Evolutionary conservation across 306 rosid genomes (phyloP).

Genomic region (Lablab purpureus): DNA sequence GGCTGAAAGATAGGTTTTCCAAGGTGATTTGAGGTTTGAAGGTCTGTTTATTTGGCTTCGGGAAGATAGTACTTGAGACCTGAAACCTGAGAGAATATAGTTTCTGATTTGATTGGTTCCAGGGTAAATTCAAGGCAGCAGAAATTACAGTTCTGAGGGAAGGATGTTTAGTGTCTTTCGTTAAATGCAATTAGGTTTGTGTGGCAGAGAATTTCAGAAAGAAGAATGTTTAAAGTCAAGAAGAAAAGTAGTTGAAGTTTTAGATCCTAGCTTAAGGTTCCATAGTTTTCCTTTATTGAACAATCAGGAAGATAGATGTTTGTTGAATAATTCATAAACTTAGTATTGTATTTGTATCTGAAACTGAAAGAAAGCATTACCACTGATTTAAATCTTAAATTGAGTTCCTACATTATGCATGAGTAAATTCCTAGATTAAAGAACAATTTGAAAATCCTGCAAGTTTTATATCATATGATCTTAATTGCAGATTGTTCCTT

Average conservation of each 20-base stretch:
- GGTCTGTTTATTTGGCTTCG: too few species aligned
- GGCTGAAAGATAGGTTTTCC: constrained; percentile 30
- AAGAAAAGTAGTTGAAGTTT: not conserved
- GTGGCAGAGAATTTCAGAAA: not conserved
- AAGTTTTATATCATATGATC: too few species aligned
- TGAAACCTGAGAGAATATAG: not conserved
- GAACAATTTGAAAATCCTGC: too few species aligned
- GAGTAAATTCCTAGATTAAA: too few species aligned
- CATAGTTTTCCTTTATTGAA: not conserved
- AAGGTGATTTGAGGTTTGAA: not conserved
- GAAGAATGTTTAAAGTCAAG: not conserved
- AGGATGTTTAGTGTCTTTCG: not conserved
- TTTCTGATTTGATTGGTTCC: too few species aligned
- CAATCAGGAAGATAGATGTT: not conserved
- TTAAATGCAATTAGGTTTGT: not conserved
- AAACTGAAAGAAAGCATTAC: not conserved
- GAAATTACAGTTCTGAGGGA: not conserved
- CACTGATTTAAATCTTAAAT: not conserved
- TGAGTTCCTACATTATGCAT: not conserved
- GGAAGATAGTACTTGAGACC: too few species aligned
- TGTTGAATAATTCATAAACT: not conserved
- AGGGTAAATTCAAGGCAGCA: too few species aligned
- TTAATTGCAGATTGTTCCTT: too few species aligned
- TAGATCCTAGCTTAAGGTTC: not conserved
- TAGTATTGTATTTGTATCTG: not conserved